These are phyloP conservation scores for Quercus berberidifolia DNA, from an alignment of 306 rosid genomes.

Conservation along the genomic window DNA sequence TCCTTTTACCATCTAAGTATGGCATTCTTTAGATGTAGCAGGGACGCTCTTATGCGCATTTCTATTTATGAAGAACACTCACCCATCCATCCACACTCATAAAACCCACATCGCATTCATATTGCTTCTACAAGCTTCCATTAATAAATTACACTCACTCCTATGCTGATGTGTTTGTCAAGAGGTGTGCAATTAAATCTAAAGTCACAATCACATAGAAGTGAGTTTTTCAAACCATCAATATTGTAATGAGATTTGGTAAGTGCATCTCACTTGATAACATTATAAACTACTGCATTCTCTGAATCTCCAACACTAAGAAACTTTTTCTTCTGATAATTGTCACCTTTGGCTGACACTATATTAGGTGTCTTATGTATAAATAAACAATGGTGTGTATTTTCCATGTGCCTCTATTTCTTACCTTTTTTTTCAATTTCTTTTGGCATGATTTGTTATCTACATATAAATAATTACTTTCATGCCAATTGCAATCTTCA, in stretches of 20 bases:
- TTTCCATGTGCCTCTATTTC: not conserved
- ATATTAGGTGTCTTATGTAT: not conserved
- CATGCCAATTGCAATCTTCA: not conserved
- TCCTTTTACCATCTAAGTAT: not conserved
- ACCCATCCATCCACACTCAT: not conserved
- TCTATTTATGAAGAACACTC: not conserved
- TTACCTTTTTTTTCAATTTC: not conserved
- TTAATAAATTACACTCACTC: not conserved
- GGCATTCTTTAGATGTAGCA: constrained; percentile 2
- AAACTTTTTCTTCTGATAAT: not conserved
- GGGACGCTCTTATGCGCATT: not conserved
- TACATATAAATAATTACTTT: not conserved
- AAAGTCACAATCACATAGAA: not conserved
- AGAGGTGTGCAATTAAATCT: not conserved
- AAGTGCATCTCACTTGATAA: not conserved
- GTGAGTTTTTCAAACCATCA: not conserved
- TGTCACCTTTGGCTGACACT: not conserved
- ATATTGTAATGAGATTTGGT: not conserved
- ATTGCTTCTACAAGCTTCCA: not conserved
- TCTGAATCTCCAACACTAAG: not conserved
- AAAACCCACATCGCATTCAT: not conserved
- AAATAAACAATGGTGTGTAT: not conserved
- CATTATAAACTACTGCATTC: not conserved
- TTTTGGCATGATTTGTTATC: not conserved
- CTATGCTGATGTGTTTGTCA: not conserved